Evolutionary conservation across 257 asterid species (phyloP), one percentile per base, ranked within the genome.

Genomic region (Plantago major): DNA sequence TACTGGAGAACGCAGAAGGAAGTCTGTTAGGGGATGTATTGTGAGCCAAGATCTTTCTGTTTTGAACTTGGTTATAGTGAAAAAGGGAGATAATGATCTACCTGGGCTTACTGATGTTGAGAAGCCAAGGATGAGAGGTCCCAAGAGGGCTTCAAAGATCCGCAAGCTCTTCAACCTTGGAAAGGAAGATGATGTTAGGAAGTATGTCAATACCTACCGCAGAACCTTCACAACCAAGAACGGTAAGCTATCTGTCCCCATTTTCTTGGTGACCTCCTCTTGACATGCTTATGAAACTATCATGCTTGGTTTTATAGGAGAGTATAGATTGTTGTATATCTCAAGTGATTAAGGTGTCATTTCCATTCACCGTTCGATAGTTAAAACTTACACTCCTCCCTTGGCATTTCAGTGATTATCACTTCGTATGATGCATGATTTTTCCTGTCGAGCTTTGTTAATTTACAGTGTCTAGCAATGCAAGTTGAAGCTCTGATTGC

Each of bases 71-170:
- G 56, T 51, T 11, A 51, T 51, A 1, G 56, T 51, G 56, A 51
- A 51, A 14, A 51, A 51, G 56, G 56, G 56, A 9, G 56, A 51
- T 10, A 51, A 51, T 10, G 56, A 51, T 51, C 56, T 51, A 3
- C 56, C 56, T 51, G 56, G 56, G 1, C 17, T 51, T 26, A 51
- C 56, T 51, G 56, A 51, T 9, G 56, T 51, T 10, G 56, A 51
- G 56, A 51, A 50, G 55, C 55, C 55, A 17, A 50, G 55, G 55
- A 50, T 50, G 33, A 50, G 55, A 17, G 55, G 55, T n/a, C 55
- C 55, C 3, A 50, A 50, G 55, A 50, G 55, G 55, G 55, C 55
- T 50, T 50, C 55, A 16, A 50, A 50, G 55, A 50, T 50, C 13
- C 55, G 55, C 55, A 50, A 50, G 55, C 55, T 50, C 26, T 50